Evolutionary conservation across 2,329 filamentous ascomycete genomes (phyloP).

Genomic region (Alternaria metachromatica): DNA sequence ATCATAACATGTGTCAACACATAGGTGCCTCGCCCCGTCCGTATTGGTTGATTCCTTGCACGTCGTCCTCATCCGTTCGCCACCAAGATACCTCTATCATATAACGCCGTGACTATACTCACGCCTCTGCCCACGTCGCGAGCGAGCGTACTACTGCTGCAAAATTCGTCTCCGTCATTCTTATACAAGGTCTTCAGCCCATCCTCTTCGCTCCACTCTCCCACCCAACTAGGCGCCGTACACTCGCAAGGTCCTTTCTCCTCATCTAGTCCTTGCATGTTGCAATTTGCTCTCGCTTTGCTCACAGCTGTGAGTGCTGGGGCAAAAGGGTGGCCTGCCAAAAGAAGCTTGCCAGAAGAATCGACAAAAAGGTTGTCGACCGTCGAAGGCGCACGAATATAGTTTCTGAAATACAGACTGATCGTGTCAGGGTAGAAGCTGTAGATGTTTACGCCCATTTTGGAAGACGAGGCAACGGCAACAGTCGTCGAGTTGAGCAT

Average conservation of each 20-base stretch:
- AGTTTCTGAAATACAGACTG: constrained; percentile 15
- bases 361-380: constrained; percentile 53
- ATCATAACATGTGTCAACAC: neutral
- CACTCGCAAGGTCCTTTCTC: constrained; percentile 34
- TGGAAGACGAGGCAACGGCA: constrained; percentile 49
- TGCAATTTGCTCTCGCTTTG: constrained; percentile 26
- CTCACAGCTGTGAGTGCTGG: constrained; percentile 36
- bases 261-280: constrained; percentile 19
- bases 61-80: constrained; percentile 33
- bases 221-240: constrained; percentile 46
- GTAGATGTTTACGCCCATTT: constrained; percentile 47
- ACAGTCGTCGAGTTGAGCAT: constrained; percentile 46
- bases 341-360: constrained; percentile 44
- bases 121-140: constrained; percentile 47
- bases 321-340: constrained; percentile 52
- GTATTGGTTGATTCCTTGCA: neutral
- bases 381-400: constrained; percentile 37
- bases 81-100: constrained; percentile 50
- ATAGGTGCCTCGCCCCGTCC: neutral
- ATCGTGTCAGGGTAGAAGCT: constrained; percentile 9
- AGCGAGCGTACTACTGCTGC: constrained; percentile 46
- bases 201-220: constrained; percentile 48
- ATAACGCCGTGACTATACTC: constrained; percentile 49
- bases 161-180: constrained; percentile 41
- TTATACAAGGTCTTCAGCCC: constrained; percentile 48